Evolutionary conservation across 768 basidiomycete genomes (phyloP), one percentile per base, ranked within the genome.

Genomic region (Mycena vitilis): DNA sequence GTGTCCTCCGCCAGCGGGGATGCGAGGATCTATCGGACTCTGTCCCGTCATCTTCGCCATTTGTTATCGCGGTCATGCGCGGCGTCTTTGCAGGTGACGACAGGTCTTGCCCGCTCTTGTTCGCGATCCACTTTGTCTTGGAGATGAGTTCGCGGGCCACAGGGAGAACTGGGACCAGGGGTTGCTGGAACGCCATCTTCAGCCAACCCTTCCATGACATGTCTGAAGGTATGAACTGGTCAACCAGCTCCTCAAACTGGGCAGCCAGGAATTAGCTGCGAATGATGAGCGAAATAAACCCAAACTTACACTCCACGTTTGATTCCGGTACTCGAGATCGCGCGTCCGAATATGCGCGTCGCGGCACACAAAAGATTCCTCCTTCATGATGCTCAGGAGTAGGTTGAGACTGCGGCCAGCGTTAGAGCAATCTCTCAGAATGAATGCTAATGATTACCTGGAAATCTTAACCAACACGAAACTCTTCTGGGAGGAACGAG

Each of bases 151-250:
- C 92, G 56, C 90, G 88, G 18, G 92, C 92, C 8, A 93, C 91
- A 7, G 92, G 92, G 18, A 93, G 82, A 5, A 94, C 91, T 30
- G 92, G 92, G 4, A 94, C 83, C 15, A 94, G 81, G 25, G 91
- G 91, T 73, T 94, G 92, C 63, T 92, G 89, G 79, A 93, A 91
- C 16, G 90, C 92, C 85, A 94, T 92, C 73, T 91, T 92, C 40
- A 93, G 85, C 92, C 92, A 94, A 18, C 91, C 92, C 75, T 86
- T 87, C 92, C 92, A 93, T 54, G 86, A 89, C 78, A 88, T 89
- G 72, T 92, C 88, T 4, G 90, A 91, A 5, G 92, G 92, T 65
- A 93, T 88, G 75, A 93, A 94, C 71, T 93, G 90, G 71, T 91
- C 88, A 16, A 92, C 90, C 52, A 94, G 73, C 69, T 93, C 91